phyloP scores from a whole-genome alignment of 345 rosid genomes.

The Eucalyptus coolabah region DNA sequence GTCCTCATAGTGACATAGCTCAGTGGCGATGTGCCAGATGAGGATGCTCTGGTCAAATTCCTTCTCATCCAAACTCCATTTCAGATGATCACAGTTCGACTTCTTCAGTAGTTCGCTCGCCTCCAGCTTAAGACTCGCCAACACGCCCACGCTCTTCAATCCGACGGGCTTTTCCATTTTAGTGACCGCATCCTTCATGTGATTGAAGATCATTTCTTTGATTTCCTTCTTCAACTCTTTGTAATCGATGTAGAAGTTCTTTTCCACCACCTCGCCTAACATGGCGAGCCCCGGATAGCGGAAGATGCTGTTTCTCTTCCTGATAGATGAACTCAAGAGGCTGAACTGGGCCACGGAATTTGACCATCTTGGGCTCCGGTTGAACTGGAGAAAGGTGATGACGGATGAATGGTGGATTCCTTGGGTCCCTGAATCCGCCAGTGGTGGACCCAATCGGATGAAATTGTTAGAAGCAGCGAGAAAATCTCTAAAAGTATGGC shows the following conservation, averaged over 20 bases:
- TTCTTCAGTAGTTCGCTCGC: too few relatives aligned
- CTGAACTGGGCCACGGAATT: neutral
- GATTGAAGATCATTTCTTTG: neutral
- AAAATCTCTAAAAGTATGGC: neutral
- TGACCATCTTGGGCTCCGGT: neutral
- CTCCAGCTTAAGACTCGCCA: too few relatives aligned
- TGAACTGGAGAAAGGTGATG: neutral
- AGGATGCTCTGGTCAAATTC: too few relatives aligned
- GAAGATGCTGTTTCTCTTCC: neutral
- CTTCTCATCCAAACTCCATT: too few relatives aligned
- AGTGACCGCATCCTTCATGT: neutral
- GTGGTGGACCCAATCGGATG: neutral
- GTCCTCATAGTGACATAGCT: too few relatives aligned
- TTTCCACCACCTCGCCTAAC: neutral
- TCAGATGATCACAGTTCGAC: too few relatives aligned
- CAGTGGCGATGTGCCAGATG: too few relatives aligned
- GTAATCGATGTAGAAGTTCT: neutral
- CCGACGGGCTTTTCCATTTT: too few relatives aligned
- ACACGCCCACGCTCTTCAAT: too few relatives aligned
- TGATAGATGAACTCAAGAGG: neutral
- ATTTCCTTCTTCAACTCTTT: fast-evolving
- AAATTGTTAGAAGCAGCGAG: neutral
- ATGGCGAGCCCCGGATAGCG: fast-evolving
- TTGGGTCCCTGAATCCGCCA: neutral
- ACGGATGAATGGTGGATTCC: fast-evolving